Base-by-base conservation (phyloP, 2,329 filamentous ascomycete species). In the Apiospora arundinis region DNA sequence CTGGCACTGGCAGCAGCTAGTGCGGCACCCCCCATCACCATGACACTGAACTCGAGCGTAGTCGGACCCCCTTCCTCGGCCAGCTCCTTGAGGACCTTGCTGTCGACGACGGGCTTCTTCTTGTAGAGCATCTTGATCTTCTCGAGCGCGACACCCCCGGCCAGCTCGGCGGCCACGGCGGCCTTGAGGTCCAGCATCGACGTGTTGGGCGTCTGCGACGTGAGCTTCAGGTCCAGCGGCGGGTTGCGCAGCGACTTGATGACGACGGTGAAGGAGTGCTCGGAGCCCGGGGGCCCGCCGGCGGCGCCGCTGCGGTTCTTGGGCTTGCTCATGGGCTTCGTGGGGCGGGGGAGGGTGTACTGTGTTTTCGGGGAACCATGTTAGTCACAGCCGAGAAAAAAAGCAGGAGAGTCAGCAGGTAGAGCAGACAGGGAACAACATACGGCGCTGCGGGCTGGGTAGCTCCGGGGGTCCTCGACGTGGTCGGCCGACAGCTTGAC, bases 41-140 rank as follows among this genome's bases (percentile, higher is more conserved):
- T 98, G 70, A 98, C 88, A 1, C 90, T 90, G 74, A 98, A 91
- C 80, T 97, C 95, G 0, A 95, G 85, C 1, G 76, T 81, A 75
- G 76, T 86, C 40, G 83, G 85, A 63, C 89, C 89, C 2, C 68
- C 74, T 4, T 88, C 85, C 0, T 85, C 86, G 1, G 95, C 75
- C 0, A 97, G 79, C 71, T 97, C 95, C 71, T 89, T 89, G 7
- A 98, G 82, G 0, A 92, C 90, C 84, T 95, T 96, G 75, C 87
- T 90, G 78, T 97, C 94, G 0, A 88, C 80, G 0, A 94, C 89
- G 0, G 95, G 95, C 82, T 97, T 97, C 85, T 96, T 97, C 81
- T 93, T 93, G 79, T 92, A 89, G 73, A 99, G 84, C 12, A 99
- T 83, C 84, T 95, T 95, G 80, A 98, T 90, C 85, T 97, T 97